Evolutionary conservation across 257 asterid species (phyloP).

Genomic region (Henckelia pumila): DNA sequence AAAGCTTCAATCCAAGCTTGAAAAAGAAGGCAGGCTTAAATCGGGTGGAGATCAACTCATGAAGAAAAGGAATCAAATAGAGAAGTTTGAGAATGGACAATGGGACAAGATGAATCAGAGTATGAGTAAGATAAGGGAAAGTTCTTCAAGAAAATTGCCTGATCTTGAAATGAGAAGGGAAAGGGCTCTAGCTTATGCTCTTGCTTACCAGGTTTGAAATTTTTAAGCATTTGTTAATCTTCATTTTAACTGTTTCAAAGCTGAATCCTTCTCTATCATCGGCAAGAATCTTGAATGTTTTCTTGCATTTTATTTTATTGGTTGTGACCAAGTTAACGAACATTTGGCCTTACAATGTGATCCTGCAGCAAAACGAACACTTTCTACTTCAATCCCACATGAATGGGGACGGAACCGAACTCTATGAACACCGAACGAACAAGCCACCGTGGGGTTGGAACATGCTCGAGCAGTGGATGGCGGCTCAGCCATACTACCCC

Average conservation of each 20-base stretch:
- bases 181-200: constrained; percentile 72
- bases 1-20: constrained; percentile 35
- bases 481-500: constrained; percentile 28
- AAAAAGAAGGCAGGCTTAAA: constrained; percentile 31
- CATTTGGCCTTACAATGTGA: constrained; percentile 6
- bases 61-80: constrained; percentile 33
- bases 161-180: constrained; percentile 61
- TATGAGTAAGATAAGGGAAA: constrained; percentile 45
- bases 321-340: no score
- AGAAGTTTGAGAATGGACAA: constrained; percentile 40
- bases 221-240: not conserved
- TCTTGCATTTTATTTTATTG: no score
- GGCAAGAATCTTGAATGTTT: no score
- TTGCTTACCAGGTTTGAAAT: constrained; percentile 59
- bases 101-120: constrained; percentile 48
- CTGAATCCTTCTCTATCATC: not conserved
- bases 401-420: constrained; percentile 22
- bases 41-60: constrained; percentile 33
- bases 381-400: constrained; percentile 23
- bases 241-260: not conserved
- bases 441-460: constrained; percentile 76
- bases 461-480: constrained; percentile 34
- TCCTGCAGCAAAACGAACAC: constrained; percentile 35
- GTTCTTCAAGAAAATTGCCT: constrained; percentile 40
- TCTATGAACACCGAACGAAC: constrained; percentile 33